A percentile compares a stretch with the other conserved stretches of the same genome.
Evolutionary conservation across 2,329 filamentous ascomycete genomes (phyloP).

Genomic region (Bipolaris zeicola): DNA sequence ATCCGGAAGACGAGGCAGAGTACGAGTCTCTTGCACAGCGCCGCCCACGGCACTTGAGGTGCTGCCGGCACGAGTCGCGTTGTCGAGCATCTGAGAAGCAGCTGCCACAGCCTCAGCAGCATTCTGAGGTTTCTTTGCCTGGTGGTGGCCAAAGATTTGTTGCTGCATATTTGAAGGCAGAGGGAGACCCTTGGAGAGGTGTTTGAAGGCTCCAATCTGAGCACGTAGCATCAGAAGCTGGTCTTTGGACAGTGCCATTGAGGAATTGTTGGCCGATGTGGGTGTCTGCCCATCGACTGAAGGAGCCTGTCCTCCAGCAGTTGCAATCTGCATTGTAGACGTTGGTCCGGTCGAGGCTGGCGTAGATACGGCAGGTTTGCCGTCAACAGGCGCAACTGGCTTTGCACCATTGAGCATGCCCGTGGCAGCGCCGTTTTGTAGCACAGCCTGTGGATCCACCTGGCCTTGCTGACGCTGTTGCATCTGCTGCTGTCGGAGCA

Average conservation of each 20-base stretch:
- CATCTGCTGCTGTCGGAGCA: conserved; percentile 54
- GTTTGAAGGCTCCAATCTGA: conserved; percentile 91
- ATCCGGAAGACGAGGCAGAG: conserved; percentile 50
- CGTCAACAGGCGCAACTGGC: conserved; percentile 31
- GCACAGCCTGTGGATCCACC: conserved; percentile 52
- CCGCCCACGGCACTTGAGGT: conserved; percentile 49
- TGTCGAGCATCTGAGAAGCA: conserved; percentile 59
- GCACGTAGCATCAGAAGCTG: conserved; percentile 79
- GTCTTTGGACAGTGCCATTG: conserved; percentile 57
- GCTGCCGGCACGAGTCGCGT: conserved; percentile 50
- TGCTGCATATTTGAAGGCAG: conserved; percentile 81
- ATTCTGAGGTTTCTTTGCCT: conserved; percentile 57
- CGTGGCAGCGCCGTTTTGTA: conserved; percentile 56
- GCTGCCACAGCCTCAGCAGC: conserved; percentile 50
- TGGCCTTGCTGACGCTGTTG: conserved; percentile 62
- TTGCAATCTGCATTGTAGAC: conserved; percentile 30
- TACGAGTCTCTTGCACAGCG: conserved; percentile 39
- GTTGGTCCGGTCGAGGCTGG: conserved; percentile 32
- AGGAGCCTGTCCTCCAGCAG: conserved; percentile 32
- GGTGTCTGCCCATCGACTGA: conserved; percentile 50
- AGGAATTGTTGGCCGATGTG: conserved; percentile 34
- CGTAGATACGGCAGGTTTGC: conserved; percentile 24
- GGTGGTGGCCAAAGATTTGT: conserved; percentile 76
- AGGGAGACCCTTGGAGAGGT: conserved; percentile 83
- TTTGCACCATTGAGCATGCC: conserved; percentile 56